Evolutionary conservation across 2,329 filamentous ascomycete species (phyloP), one percentile per base, ranked within the genome.

Genomic region (Hypoxylon sp.): DNA sequence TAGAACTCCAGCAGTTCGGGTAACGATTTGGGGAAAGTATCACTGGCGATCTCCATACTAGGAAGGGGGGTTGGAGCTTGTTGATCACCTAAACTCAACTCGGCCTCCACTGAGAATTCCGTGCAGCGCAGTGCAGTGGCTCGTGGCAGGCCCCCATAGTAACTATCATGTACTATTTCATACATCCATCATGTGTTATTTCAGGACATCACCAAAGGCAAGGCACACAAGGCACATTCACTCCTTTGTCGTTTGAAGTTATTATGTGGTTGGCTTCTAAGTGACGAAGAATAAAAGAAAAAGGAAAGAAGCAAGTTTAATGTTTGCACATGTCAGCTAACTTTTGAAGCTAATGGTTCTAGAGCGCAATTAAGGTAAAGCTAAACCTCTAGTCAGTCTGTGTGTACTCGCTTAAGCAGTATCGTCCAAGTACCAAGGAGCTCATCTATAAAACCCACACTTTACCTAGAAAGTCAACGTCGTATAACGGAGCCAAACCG

Each of bases 81-180:
- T 57, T 67, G 65, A 70, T 70, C 68, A 69, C 65, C 61, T 70
- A 70, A 67, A 58, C 68, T 61, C 8, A 68, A 69, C 50, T 69
- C 5, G 60, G 65, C 57, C 51, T 30, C 51, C 58, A 37, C 57
- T 62, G 45, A 62, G 50, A 37, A 65, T 63, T 60, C 66, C 59
- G 62, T 61, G 62, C 65, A 52, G 62, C 21, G 23, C 41, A 34
- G 39, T 9, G 27, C 47, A 54, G 25, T 56, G 21, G 34, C 43
- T 55, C 41, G 58, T 55, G 43, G 50, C 50, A 64, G 61, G 50
- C 55, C 55, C 50, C 43, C 55, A 41, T 65, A 53, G 46, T 61
- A 57, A n/a, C 32, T 29, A 37, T 52, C 16, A 39, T 56, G 59
- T 62, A 46, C 19, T 56, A 62, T 62, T 54, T 63, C 54, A 54